Evolutionary conservation across 331 rosid genomes (phyloP).

Genomic region (Quercus lobata): DNA sequence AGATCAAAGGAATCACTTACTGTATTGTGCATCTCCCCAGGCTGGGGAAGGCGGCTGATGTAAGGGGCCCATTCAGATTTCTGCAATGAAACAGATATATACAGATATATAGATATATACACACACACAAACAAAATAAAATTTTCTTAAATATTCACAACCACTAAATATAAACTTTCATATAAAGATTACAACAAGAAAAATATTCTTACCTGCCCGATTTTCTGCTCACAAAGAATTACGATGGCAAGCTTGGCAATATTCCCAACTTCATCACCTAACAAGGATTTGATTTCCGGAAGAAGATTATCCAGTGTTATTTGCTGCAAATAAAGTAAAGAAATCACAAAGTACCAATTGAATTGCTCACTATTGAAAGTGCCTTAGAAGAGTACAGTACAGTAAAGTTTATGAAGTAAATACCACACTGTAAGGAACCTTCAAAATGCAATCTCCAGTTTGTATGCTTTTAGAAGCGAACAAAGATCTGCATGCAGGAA

Average conservation of each 20-base stretch:
- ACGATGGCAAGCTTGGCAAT: conserved; percentile 56
- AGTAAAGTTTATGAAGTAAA: background rate
- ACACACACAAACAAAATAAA: background rate
- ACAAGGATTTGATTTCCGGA: conserved; percentile 35
- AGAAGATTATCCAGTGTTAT: conserved; percentile 53
- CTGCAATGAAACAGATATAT: conserved; percentile 26
- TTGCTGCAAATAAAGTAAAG: conserved; percentile 50
- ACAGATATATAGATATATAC: background rate
- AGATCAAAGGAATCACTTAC: conserved; percentile 31
- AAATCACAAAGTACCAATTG: background rate
- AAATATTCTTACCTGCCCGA: conserved; percentile 35
- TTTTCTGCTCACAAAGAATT: conserved; percentile 55
- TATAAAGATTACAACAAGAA: conserved; percentile 3
- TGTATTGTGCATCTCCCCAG: conserved; percentile 50
- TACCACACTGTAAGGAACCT: conserved; percentile 71
- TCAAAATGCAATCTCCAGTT: conserved; percentile 58
- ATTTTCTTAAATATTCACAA: background rate
- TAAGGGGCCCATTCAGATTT: conserved; percentile 76
- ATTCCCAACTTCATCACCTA: conserved; percentile 43
- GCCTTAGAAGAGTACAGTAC: background rate
- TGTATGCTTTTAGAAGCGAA: conserved; percentile 58
- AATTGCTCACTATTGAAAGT: background rate
- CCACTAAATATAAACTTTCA: conserved; percentile 7
- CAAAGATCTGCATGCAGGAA: conserved; percentile 37
- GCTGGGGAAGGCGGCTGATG: conserved; percentile 54